Evolutionary conservation across 2,329 filamentous ascomycete genomes (phyloP).

Genomic region (Ascochyta rabiei): DNA sequence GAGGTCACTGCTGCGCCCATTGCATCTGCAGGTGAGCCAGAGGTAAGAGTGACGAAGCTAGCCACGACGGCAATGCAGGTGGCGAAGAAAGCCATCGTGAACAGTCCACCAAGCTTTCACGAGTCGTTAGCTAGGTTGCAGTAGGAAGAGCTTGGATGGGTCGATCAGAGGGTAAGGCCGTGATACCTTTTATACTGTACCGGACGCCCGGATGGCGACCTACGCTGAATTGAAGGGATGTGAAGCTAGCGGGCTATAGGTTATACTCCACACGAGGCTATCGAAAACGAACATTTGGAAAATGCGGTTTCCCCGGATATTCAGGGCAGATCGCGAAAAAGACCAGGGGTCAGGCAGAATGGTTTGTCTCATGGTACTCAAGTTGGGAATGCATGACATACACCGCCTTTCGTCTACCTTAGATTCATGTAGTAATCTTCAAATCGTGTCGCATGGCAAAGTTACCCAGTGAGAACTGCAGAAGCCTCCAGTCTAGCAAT

Average conservation of each 20-base stretch:
- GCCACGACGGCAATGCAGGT: slow-evolving; percentile 29
- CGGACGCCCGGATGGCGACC: slow-evolving; percentile 36
- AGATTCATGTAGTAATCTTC: background rate
- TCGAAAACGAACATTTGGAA: slow-evolving; percentile 36
- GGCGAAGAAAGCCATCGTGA: slow-evolving; percentile 29
- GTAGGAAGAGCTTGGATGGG: too few species aligned
- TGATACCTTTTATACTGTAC: slow-evolving; percentile 25
- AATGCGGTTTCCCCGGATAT: slow-evolving; percentile 28
- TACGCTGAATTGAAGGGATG: slow-evolving; percentile 18
- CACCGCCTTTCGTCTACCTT: background rate
- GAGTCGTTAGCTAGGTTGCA: too few species aligned
- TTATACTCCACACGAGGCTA: slow-evolving; percentile 26
- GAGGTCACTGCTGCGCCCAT: slow-evolving; percentile 22
- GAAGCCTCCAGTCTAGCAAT: background rate
- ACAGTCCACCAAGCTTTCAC: background rate
- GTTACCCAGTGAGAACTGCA: background rate
- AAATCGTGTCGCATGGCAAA: background rate
- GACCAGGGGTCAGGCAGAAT: slow-evolving; percentile 34
- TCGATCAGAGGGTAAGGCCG: background rate
- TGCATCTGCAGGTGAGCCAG: slow-evolving; percentile 27
- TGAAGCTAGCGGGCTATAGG: slow-evolving; percentile 24
- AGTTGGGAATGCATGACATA: background rate
- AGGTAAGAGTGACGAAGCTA: slow-evolving; percentile 24
- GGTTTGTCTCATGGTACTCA: slow-evolving; percentile 6
- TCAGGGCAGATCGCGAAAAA: slow-evolving; percentile 34